These are phyloP conservation scores for Aechmea fasciata DNA, from an alignment of 176 grass and related monocot species.

Conservation along the genomic window DNA sequence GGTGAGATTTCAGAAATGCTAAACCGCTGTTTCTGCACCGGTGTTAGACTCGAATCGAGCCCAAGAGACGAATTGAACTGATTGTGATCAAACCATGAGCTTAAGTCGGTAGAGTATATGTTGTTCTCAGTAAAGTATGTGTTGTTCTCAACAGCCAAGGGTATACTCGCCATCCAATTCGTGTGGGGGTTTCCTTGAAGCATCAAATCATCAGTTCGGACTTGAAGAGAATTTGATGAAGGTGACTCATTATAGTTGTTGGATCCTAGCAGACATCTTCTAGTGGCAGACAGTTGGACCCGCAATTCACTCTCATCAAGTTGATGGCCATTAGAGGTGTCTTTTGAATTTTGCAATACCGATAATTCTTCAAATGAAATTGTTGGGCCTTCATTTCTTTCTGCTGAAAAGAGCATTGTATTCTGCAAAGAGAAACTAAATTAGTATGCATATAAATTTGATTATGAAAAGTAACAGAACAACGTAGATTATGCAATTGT, in stretches of 20 bases:
- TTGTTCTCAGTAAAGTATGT: slow-evolving; percentile 22
- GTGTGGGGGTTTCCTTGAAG: slow-evolving; percentile 17
- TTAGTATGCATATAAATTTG: neutral
- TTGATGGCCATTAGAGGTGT: slow-evolving; percentile 23
- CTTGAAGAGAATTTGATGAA: slow-evolving; percentile 18
- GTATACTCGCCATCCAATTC: slow-evolving; percentile 47
- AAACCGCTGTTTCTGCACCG: slow-evolving; percentile 47
- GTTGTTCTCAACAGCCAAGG: slow-evolving; percentile 26
- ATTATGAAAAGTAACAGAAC: neutral
- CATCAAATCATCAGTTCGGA: slow-evolving; percentile 9
- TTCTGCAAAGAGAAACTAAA: neutral
- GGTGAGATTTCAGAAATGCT: slow-evolving; percentile 78
- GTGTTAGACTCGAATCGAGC: slow-evolving; percentile 31
- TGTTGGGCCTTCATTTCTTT: slow-evolving; percentile 22
- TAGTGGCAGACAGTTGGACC: slow-evolving; percentile 63
- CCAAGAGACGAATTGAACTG: slow-evolving; percentile 39
- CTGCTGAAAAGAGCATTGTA: slow-evolving; percentile 14
- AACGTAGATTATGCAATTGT: neutral
- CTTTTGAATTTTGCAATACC: slow-evolving; percentile 32
- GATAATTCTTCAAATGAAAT: slow-evolving; percentile 31
- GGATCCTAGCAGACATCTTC: slow-evolving; percentile 72
- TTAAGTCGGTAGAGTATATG: slow-evolving; percentile 30
- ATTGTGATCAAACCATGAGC: slow-evolving; percentile 38
- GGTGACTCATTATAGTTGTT: slow-evolving; percentile 49
- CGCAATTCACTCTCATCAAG: slow-evolving; percentile 44